Evolutionary conservation across 2,329 filamentous ascomycete genomes (phyloP).

Genomic region (Aspergillus viridinutans): DNA sequence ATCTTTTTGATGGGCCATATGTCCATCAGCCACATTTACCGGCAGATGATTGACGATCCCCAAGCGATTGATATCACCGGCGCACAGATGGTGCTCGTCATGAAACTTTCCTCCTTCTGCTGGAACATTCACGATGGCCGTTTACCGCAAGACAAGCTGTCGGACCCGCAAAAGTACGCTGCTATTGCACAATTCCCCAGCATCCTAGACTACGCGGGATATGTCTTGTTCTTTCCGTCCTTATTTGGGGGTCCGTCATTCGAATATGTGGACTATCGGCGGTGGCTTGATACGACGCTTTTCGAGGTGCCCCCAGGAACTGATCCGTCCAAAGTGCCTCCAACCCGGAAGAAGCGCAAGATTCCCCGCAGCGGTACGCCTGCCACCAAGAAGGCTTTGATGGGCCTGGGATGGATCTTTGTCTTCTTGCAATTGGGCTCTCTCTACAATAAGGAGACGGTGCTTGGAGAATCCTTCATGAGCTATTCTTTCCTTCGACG

Average conservation of each 20-base stretch:
- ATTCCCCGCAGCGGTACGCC: conserved; percentile 89
- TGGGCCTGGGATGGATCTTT: conserved; percentile 74
- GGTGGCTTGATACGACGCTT: conserved; percentile 91
- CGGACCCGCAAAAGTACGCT: conserved; percentile 78
- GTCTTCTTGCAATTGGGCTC: conserved; percentile 69
- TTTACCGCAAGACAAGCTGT: conserved; percentile 72
- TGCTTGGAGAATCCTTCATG: conserved; percentile 64
- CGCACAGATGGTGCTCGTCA: conserved; percentile 96
- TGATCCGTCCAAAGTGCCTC: conserved; percentile 80
- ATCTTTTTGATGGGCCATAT: conserved; percentile 93
- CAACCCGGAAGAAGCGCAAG: conserved; percentile 81
- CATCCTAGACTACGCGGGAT: conserved; percentile 78
- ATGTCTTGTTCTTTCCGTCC: conserved; percentile 92
- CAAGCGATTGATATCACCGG: conserved; percentile 78
- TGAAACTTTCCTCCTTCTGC: conserved; percentile 95
- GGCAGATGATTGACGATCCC: conserved; percentile 67
- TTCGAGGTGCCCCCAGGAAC: conserved; percentile 78
- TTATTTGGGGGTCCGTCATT: conserved; percentile 88
- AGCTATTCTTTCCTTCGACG: conserved; percentile 66
- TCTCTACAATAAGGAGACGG: conserved; percentile 60
- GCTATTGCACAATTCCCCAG: conserved; percentile 70
- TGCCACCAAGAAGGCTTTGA: conserved; percentile 68
- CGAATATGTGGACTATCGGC: conserved; percentile 87
- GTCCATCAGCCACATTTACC: conserved; percentile 81
- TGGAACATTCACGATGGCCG: conserved; percentile 97